Conservation (phyloP, 75 land plant species). For the Azolla pinnata region DNA sequence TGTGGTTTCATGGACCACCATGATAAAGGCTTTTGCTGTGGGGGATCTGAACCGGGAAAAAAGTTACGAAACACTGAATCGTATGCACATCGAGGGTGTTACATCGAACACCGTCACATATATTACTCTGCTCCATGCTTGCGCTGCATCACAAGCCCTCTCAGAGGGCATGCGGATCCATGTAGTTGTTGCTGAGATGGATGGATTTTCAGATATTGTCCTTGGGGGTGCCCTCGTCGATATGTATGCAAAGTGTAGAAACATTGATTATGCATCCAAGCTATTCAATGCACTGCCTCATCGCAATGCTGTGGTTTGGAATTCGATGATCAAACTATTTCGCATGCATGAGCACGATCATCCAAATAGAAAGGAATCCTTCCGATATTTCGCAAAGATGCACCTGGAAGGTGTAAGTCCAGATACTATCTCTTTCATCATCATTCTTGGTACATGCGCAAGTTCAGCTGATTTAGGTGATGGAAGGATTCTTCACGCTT, state of each 20-base stretch:
- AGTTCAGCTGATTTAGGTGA: background rate
- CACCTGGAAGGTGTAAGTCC: too few species aligned
- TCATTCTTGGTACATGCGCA: too few species aligned
- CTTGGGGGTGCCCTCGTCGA: slow-evolving; percentile 57
- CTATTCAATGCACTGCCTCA: slow-evolving; percentile 42
- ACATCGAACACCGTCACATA: slow-evolving; percentile 33
- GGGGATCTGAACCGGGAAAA: slow-evolving; percentile 20
- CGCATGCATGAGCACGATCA: slow-evolving; percentile 45
- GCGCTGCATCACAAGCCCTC: slow-evolving; percentile 30
- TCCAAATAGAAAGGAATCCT: background rate
- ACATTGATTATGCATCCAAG: slow-evolving; percentile 27
- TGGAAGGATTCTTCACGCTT: background rate
- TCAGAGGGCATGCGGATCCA: slow-evolving; percentile 39
- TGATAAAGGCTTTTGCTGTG: slow-evolving; percentile 49
- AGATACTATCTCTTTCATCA: too few species aligned
- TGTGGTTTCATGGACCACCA: slow-evolving; percentile 65
- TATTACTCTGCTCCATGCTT: slow-evolving; percentile 43
- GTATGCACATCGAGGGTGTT: slow-evolving; percentile 41
- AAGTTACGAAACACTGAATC: slow-evolving; percentile 28
- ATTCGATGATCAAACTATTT: slow-evolving; percentile 58
- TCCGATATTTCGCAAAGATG: background rate
- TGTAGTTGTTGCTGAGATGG: slow-evolving; percentile 22
- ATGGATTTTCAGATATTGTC: background rate
- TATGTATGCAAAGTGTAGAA: slow-evolving; percentile 59
- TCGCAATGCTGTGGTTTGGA: slow-evolving; percentile 58